Evolutionary conservation across 106 monocot genomes (phyloP), one percentile per base, ranked within the genome.

Genomic region (Allium fistulosum): DNA sequence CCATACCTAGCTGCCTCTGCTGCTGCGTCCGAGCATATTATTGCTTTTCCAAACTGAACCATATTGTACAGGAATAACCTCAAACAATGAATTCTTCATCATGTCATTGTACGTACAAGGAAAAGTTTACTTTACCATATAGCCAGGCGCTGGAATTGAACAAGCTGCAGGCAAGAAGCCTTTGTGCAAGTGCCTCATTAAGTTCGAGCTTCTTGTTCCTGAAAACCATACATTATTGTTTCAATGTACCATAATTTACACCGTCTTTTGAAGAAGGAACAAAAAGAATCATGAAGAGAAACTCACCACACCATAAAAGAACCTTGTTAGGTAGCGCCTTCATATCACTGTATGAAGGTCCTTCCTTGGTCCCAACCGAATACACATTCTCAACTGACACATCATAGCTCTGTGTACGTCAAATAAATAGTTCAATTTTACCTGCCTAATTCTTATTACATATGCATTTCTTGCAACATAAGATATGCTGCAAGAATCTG

Each of bases 231-330:
- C 12, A 48, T 49, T 66, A 14, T n/a, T 49, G 7, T 66, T 49
- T 55, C 53, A 2, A 37, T 5, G 5, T 37, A 37, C 37, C 37
- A 37, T 0, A 37, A 37, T 37, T 37, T 37, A 1, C 37, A 37
- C 4, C 1, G 37, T 5, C 37, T 5, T 37, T 37, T 37, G 2
- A 5, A 2, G 37, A 37, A 37, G 37, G 5, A 37, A 5, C 37
- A 37, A 37, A 22, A 37, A 37, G 37, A 37, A 37, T 37, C 37
- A 37, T 55, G 4, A 4, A 11, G 28, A 53, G 14, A 27, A 12
- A 73, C 87, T 46, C 74, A 91, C 91, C 91, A 75, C 87, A 87
- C 91, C 91, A 91, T 11, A 91, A 61, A 5, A 91, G 77, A 18
- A 80, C 63, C 63, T 91, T 91, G 61, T 91, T 91, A 7, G 87